A percentile compares a stretch with the other conserved stretches of the same genome.
phyloP scores from a whole-genome alignment of 2,329 filamentous ascomycete genomes.

The Trichoderma cornu-damae region DNA sequence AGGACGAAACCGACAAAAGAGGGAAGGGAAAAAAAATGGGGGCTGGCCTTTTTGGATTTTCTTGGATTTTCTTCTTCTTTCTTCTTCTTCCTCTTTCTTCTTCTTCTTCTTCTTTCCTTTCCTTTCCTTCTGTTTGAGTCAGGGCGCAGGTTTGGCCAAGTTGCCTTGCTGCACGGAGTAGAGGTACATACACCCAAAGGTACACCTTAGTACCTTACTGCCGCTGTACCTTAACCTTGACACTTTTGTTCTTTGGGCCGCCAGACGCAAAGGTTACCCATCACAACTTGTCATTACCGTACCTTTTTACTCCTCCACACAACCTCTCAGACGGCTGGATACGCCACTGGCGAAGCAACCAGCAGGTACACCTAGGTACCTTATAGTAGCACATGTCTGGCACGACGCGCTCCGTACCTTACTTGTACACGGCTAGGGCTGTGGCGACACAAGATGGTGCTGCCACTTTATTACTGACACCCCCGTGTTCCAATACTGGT shows the following conservation, averaged over 20 bases:
- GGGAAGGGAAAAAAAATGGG: not conserved
- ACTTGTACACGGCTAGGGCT: slow-evolving; percentile 13
- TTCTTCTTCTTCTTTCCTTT: not conserved
- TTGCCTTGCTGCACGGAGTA: too few relatives aligned
- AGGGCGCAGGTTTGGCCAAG: too few relatives aligned
- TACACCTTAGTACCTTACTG: too few relatives aligned
- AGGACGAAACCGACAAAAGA: slow-evolving; percentile 2
- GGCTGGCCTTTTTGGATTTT: not conserved
- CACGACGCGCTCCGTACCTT: slow-evolving; percentile 4
- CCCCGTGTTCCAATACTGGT: not conserved
- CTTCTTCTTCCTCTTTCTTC: not conserved
- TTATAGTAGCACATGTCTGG: not conserved
- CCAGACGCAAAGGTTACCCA: too few relatives aligned
- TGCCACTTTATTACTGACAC: slow-evolving; percentile 4
- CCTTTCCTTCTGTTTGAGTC: not conserved
- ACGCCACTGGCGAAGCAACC: too few relatives aligned
- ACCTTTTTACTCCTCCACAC: too few relatives aligned
- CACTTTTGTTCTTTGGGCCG: too few relatives aligned
- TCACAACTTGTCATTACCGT: too few relatives aligned
- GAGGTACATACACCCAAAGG: too few relatives aligned
- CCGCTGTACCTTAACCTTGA: not conserved
- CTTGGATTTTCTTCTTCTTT: not conserved
- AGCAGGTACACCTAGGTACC: too few relatives aligned
- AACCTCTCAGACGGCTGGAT: too few relatives aligned
- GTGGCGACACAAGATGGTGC: slow-evolving; percentile 13